Conservation (phyloP, 2,329 filamentous ascomycete species). For the Myriosclerotinia duriaeana region DNA sequence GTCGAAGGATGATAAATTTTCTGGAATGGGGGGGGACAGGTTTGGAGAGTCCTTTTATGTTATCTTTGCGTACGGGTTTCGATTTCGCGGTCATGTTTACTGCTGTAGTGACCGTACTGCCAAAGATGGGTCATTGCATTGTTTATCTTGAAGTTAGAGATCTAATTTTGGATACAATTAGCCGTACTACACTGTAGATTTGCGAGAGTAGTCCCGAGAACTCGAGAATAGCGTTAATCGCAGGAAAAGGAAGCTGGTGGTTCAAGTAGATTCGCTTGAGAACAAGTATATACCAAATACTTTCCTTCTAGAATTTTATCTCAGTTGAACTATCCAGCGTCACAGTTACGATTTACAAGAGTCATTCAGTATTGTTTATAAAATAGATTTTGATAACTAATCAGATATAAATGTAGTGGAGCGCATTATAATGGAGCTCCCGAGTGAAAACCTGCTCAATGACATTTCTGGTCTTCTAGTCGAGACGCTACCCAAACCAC, state of each 20-base stretch:
- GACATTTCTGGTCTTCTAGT: too few species aligned
- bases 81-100: not conserved
- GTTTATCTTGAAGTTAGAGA: rapidly evolving
- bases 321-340: too few species aligned
- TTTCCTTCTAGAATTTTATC: too few species aligned
- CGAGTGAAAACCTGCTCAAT: too few species aligned
- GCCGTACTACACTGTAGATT: not conserved
- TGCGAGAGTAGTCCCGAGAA: not conserved
- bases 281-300: too few species aligned
- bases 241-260: too few species aligned
- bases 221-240: too few species aligned
- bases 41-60: not conserved
- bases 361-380: not conserved
- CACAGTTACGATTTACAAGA: not conserved
- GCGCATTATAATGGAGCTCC: not conserved
- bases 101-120: not conserved
- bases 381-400: not conserved
- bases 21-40: not conserved
- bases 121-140: not conserved
- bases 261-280: too few species aligned
- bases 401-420: not conserved
- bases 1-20: not conserved
- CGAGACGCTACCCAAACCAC: too few species aligned
- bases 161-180: not conserved
- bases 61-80: too few species aligned